phyloP scores from a whole-genome alignment of 257 asterid species.

The Solanum chaucha region DNA sequence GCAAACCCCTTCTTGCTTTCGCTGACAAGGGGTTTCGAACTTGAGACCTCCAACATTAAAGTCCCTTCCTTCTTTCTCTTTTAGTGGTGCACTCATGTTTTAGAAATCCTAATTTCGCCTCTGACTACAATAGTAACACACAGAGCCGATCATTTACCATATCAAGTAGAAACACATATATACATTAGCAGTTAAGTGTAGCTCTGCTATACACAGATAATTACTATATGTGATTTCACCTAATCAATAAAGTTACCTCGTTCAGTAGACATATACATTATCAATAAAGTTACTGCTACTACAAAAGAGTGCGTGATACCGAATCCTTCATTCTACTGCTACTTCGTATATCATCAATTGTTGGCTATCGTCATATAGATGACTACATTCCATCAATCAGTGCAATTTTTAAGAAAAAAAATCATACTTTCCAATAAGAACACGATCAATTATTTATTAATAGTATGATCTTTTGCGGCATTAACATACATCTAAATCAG shows the following conservation, averaged over 20 bases:
- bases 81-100: not conserved
- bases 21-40: too few relatives aligned
- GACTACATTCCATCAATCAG: not conserved
- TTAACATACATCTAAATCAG: not conserved
- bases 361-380: not conserved
- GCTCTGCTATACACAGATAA: not conserved
- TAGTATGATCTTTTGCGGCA: not conserved
- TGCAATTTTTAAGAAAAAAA: not conserved
- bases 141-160: not conserved
- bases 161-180: not conserved
- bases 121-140: not conserved
- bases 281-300: not conserved
- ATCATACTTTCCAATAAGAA: not conserved
- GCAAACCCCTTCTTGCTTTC: too few relatives aligned
- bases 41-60: too few relatives aligned
- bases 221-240: not conserved
- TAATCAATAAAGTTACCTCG: not conserved
- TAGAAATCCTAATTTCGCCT: not conserved
- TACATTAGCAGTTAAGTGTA: not conserved
- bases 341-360: not conserved
- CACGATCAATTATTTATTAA: not conserved
- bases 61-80: not conserved
- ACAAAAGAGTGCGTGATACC: not conserved
- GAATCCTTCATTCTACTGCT: not conserved
- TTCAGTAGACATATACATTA: not conserved